Percentiles rank a stretch among this genome's conserved stretches.
Conservation (phyloP, 352 stramenopile species). For the Phytophthora pinifolia region DNA sequence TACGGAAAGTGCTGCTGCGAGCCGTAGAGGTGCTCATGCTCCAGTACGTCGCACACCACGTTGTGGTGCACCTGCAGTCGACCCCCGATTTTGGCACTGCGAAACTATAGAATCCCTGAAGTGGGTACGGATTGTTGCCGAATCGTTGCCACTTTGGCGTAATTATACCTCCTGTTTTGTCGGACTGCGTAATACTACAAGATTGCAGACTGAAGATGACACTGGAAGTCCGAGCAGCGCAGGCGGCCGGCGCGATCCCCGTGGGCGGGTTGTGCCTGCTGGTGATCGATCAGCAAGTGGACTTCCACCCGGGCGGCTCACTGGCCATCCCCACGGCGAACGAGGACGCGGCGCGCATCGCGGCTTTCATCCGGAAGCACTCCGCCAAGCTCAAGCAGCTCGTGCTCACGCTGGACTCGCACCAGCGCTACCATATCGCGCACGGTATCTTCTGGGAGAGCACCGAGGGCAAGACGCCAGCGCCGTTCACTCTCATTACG, state of each 20-base stretch:
- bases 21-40: conserved; percentile 60
- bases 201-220: conserved; percentile 38
- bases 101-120: too few relatives aligned
- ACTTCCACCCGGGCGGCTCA: conserved; percentile 95
- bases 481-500: conserved; percentile 94
- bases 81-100: conserved; percentile 24
- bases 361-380: conserved; percentile 84
- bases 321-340: conserved; percentile 94
- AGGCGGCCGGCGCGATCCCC: conserved; percentile 36
- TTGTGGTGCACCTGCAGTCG: conserved; percentile 48
- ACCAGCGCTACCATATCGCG: conserved; percentile 96
- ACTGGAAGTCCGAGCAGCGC: conserved; percentile 33
- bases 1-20: conserved; percentile 48
- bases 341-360: conserved; percentile 90
- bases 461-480: conserved; percentile 56
- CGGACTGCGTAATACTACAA: too few relatives aligned
- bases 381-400: conserved; percentile 70
- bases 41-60: conserved; percentile 54
- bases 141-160: too few relatives aligned
- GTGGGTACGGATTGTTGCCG: too few relatives aligned
- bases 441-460: conserved; percentile 94
- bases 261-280: conserved; percentile 79
- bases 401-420: conserved; percentile 96
- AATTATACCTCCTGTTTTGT: too few relatives aligned
- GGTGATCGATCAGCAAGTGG: conserved; percentile 95